Evolutionary conservation across 2,329 filamentous ascomycete species (phyloP).

Genomic region (Coleophoma eucalyptorum): DNA sequence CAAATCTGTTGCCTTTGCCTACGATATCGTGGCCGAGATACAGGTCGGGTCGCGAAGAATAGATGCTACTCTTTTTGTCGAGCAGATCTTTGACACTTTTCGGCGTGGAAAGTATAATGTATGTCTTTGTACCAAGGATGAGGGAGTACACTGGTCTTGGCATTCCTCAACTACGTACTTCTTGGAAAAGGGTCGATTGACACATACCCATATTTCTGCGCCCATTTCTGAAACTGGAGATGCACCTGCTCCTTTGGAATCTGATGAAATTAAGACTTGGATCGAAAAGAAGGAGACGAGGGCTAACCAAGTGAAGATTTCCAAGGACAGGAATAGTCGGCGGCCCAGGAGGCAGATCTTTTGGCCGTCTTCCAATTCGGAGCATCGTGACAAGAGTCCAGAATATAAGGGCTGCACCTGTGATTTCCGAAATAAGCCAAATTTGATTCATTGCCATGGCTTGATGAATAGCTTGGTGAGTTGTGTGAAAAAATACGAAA

Average conservation of each 20-base stretch:
- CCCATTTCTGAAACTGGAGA: slow-evolving; percentile 14
- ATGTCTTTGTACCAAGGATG: slow-evolving; percentile 13
- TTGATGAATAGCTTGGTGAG: no score
- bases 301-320: no score
- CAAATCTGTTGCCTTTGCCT: slow-evolving; percentile 38
- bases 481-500: no score
- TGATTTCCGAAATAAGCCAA: no score
- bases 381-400: no score
- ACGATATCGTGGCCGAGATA: slow-evolving; percentile 22
- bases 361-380: slow-evolving; percentile 8
- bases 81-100: slow-evolving; percentile 13
- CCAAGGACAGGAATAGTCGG: slow-evolving; percentile 13
- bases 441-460: no score
- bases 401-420: no score
- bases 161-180: no score
- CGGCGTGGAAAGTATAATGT: slow-evolving; percentile 11
- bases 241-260: slow-evolving; percentile 6
- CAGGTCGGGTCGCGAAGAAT: slow-evolving; percentile 7
- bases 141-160: slow-evolving; percentile 27
- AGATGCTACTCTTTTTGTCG: slow-evolving; percentile 13
- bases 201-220: slow-evolving; percentile 14
- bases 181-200: no score
- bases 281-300: no score
- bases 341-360: slow-evolving; percentile 11
- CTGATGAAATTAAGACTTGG: no score